Conservation (phyloP, 2,329 filamentous ascomycete genomes). For the Botrytis elliptica region DNA sequence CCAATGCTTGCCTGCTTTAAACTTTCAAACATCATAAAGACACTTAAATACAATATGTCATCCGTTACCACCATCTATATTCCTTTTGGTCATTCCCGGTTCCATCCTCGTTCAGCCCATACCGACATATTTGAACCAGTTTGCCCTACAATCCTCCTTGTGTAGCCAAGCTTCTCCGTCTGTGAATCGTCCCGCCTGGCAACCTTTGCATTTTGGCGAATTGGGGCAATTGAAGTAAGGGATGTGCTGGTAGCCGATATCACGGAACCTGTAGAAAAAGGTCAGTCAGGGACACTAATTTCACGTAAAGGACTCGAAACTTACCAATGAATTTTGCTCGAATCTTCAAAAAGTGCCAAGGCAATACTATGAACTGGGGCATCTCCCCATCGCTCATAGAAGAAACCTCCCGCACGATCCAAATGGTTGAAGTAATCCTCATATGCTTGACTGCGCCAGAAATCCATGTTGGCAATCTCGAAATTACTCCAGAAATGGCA, state of each 20-base stretch:
- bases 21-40: conserved; percentile 20
- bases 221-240: conserved; percentile 99
- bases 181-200: conserved; percentile 81
- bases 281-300: conserved; percentile 17
- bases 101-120: conserved; percentile 55
- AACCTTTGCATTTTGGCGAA: conserved; percentile 87
- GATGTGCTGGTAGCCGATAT: conserved; percentile 97
- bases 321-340: conserved; percentile 88
- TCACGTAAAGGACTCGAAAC: conserved; percentile 35
- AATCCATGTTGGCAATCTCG: conserved; percentile 88
- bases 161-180: conserved; percentile 83
- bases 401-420: conserved; percentile 92
- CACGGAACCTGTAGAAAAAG: conserved; percentile 76
- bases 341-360: conserved; percentile 87
- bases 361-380: conserved; percentile 95
- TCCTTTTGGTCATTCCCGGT: neutral
- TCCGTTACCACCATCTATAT: neutral
- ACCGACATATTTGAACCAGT: conserved; percentile 95
- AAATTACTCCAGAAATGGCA: conserved; percentile 99
- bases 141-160: conserved; percentile 89
- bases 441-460: conserved; percentile 88
- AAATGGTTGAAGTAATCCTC: conserved; percentile 96
- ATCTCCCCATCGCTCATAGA: conserved; percentile 98
- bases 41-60: conserved; percentile 19
- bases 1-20: conserved; percentile 23